Evolutionary conservation across 345 rosid species (phyloP).

Genomic region (Salix exigua): DNA sequence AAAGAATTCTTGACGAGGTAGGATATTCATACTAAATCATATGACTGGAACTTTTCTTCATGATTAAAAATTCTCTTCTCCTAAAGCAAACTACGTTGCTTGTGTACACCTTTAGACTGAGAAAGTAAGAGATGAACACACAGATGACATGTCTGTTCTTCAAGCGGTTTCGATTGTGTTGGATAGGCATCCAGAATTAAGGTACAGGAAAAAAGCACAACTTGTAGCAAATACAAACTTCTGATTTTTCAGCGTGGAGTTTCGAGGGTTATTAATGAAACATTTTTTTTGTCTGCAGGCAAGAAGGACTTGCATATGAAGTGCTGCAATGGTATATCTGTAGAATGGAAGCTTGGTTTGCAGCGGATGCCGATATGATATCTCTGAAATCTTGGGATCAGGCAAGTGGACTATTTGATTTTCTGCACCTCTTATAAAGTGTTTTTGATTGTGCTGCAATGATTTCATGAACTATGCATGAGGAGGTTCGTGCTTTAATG

Average conservation of each 20-base stretch:
- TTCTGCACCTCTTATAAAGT: background rate
- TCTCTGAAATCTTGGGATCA: constrained; percentile 89
- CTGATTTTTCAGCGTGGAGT: background rate
- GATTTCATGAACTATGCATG: background rate
- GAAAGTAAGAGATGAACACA: constrained; percentile 66
- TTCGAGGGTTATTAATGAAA: constrained; percentile 10
- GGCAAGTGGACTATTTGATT: constrained; percentile 37
- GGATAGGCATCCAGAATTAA: constrained; percentile 69
- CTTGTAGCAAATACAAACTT: background rate
- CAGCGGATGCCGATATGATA: constrained; percentile 82
- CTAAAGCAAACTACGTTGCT: background rate
- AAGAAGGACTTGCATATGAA: constrained; percentile 68
- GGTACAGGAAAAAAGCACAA: constrained; percentile 35
- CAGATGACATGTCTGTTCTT: constrained; percentile 75
- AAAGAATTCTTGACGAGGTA: constrained; percentile 81
- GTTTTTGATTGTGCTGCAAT: background rate
- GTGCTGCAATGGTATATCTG: constrained; percentile 90
- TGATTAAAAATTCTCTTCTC: background rate
- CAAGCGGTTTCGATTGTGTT: constrained; percentile 72
- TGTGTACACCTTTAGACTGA: constrained; percentile 51
- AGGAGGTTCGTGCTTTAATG: background rate
- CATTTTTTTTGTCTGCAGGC: constrained; percentile 39
- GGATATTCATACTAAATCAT: constrained; percentile 8
- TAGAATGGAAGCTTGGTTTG: constrained; percentile 97
- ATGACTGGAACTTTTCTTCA: background rate